These are phyloP conservation scores for Oryza australiensis DNA, from an alignment of 176 grass and related monocot genomes.

Conservation along the genomic window DNA sequence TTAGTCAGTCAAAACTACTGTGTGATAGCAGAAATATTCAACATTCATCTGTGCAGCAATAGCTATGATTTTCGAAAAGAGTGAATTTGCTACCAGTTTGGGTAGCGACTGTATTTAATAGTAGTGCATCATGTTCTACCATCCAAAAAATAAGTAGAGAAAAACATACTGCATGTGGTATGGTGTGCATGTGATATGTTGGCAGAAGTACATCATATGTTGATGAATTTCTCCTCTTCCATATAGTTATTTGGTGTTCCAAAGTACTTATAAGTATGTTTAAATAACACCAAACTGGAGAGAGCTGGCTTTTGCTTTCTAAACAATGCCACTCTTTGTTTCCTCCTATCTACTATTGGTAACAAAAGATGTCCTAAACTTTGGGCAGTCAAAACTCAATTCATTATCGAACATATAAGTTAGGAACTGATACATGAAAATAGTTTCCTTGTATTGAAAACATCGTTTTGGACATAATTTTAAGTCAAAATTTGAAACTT, in stretches of 20 bases:
- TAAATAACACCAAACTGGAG: too few species aligned
- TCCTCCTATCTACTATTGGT: not conserved
- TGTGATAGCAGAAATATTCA: not conserved
- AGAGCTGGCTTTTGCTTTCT: too few species aligned
- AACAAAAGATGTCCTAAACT: not conserved
- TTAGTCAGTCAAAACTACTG: not conserved
- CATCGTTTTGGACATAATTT: not conserved
- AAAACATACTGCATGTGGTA: not conserved
- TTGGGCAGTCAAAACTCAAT: not conserved
- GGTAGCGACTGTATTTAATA: not conserved
- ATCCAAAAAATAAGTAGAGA: not conserved
- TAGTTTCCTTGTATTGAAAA: not conserved
- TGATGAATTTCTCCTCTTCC: not conserved
- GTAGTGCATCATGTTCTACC: not conserved
- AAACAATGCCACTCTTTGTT: too few species aligned
- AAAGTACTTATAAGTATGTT: not conserved
- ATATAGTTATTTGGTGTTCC: not conserved
- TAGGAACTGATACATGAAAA: not conserved
- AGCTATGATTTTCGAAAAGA: not conserved
- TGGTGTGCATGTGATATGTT: constrained; percentile 1
- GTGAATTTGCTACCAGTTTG: not conserved
- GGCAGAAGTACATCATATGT: not conserved
- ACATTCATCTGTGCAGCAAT: not conserved
- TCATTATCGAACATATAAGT: not conserved
- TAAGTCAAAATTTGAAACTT: not conserved